These are phyloP conservation scores for Chlorella sp. DNA, from an alignment of 139 green algal species.

Conservation along the genomic window DNA sequence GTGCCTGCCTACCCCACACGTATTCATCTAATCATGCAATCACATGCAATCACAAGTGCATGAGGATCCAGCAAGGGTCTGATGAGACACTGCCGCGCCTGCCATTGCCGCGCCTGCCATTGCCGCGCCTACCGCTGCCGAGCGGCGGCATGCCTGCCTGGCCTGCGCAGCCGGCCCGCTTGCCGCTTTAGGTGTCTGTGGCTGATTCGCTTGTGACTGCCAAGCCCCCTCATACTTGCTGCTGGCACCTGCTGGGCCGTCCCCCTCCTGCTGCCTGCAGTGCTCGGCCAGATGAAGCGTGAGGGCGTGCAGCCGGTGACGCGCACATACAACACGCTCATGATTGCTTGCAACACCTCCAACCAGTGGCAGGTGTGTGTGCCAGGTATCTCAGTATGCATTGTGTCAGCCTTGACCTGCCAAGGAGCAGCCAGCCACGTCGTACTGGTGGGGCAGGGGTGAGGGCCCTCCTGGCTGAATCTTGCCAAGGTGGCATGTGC, in stretches of 20 bases:
- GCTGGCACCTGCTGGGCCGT: not conserved
- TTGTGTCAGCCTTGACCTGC: no score
- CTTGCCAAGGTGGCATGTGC: no score
- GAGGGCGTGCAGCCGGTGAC: slow-evolving; percentile 77
- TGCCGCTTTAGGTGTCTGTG: not conserved
- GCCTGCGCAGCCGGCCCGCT: no score
- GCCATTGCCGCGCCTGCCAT: no score
- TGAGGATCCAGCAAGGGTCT: no score
- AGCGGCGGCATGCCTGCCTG: no score
- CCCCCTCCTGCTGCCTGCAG: not conserved
- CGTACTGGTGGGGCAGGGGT: not conserved
- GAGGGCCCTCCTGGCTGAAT: not conserved
- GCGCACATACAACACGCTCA: slow-evolving; percentile 85
- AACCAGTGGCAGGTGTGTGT: slow-evolving; percentile 71
- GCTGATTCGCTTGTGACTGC: no score
- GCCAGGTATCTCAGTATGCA: no score
- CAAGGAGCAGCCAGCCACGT: not conserved
- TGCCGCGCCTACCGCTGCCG: no score
- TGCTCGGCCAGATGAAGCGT: slow-evolving; percentile 42
- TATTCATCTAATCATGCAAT: not conserved
- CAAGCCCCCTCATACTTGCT: not conserved
- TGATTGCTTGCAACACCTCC: slow-evolving; percentile 89
- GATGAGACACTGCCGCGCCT: no score
- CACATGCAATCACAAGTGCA: no score
- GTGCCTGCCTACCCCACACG: not conserved